These are phyloP conservation scores for Leishmania tropica DNA, from an alignment of 208 protist genomes.

Conservation along the genomic window DNA sequence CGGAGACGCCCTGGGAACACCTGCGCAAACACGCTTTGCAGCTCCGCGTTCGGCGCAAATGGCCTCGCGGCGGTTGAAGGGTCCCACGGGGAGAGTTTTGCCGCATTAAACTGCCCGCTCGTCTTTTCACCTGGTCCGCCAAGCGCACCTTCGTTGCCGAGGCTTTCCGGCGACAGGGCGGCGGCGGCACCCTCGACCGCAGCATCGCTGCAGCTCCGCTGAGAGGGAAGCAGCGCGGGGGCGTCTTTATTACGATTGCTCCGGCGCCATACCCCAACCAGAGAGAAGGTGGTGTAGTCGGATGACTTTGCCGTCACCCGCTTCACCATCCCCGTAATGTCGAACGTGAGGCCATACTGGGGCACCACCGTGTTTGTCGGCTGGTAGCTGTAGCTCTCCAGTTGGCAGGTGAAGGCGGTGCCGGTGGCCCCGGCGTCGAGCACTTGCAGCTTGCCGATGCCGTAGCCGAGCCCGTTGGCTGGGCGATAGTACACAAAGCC, in stretches of 20 bases:
- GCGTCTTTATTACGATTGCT: constrained; percentile 37
- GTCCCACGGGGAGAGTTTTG: constrained; percentile 78
- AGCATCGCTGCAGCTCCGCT: constrained; percentile 6
- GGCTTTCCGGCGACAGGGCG: neutral
- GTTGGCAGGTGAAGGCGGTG: constrained; percentile 65
- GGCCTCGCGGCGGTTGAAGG: constrained; percentile 28
- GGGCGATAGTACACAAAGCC: constrained; percentile 84
- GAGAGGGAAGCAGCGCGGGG: constrained; percentile 18
- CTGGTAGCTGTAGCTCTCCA: constrained; percentile 85
- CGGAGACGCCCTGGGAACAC: constrained; percentile 72
- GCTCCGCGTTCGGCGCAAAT: constrained; percentile 48
- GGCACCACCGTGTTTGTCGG: constrained; percentile 47
- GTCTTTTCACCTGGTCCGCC: neutral
- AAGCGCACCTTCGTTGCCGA: neutral
- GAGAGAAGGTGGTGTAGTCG: constrained; percentile 77
- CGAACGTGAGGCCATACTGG: constrained; percentile 37
- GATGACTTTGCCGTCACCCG: constrained; percentile 53
- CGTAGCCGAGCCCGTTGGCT: constrained; percentile 85
- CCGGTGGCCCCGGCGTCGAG: constrained; percentile 39
- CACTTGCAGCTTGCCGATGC: constrained; percentile 71
- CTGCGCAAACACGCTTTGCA: constrained; percentile 61
- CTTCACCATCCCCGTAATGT: constrained; percentile 76
- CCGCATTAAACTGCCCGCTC: constrained; percentile 80
- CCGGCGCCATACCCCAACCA: constrained; percentile 71
- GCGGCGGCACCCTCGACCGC: neutral